Percentiles rank a stretch among this genome's conserved stretches.
Evolutionary conservation across 805 yeast species (phyloP).

Genomic region (Saccharomycopsis fermentans): DNA sequence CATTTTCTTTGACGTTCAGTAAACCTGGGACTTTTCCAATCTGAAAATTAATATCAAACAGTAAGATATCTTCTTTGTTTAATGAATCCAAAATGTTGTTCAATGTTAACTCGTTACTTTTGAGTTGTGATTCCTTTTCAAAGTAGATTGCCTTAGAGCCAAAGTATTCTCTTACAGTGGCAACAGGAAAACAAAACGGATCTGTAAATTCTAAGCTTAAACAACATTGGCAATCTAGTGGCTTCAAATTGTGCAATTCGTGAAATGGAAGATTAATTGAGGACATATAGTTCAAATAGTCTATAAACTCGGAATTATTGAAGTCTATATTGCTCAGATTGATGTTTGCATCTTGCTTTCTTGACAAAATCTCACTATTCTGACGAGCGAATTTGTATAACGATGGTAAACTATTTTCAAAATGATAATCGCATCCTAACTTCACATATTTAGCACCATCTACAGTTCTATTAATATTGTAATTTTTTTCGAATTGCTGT

Average conservation of each 20-base stretch:
- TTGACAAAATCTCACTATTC: neutral
- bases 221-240: neutral
- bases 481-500: neutral
- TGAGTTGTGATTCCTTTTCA: neutral
- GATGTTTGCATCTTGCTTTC: neutral
- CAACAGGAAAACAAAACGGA: neutral
- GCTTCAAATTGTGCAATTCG: neutral
- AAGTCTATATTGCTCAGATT: neutral
- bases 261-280: neutral
- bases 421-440: constrained; percentile 1
- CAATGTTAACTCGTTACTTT: neutral
- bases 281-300: neutral
- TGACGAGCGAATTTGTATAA: neutral
- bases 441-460: constrained; percentile 2
- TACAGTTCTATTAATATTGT: constrained; percentile 1
- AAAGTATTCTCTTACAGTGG: neutral
- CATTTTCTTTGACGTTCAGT: neutral
- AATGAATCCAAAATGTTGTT: neutral
- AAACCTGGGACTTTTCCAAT: neutral
- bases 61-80: neutral
- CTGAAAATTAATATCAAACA: neutral
- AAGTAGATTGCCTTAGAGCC: neutral
- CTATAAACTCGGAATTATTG: neutral
- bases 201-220: neutral
- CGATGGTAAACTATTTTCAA: constrained; percentile 4